Conservation (phyloP, 371 early-diverging fungal genomes). For the Mucor piriformis region DNA sequence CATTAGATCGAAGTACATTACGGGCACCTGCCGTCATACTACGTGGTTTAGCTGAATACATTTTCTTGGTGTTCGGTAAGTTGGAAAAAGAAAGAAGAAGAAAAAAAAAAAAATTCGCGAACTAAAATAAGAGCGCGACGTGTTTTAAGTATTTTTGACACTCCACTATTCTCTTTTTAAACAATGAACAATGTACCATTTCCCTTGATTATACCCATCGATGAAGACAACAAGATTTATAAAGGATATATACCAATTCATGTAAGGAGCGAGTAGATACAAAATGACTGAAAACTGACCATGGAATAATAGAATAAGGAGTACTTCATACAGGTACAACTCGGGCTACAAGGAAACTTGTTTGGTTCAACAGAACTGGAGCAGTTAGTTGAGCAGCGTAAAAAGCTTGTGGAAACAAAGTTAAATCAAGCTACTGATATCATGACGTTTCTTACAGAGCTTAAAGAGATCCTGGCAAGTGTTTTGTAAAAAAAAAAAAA, state of each 20-base stretch:
- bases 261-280: slow-evolving; percentile 20
- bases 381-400: background rate
- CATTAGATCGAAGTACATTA: slow-evolving; percentile 89
- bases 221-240: slow-evolving; percentile 33
- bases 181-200: slow-evolving; percentile 26
- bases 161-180: background rate
- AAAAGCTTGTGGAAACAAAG: slow-evolving; percentile 7
- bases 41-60: slow-evolving; percentile 61
- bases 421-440: slow-evolving; percentile 24
- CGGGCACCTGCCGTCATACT: slow-evolving; percentile 89
- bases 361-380: slow-evolving; percentile 5
- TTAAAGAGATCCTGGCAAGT: slow-evolving; percentile 39
- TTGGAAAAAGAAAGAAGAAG: background rate
- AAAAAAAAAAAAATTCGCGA: slow-evolving; percentile 16
- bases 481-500: background rate
- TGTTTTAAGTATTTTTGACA: background rate
- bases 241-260: slow-evolving; percentile 43
- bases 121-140: background rate
- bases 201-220: slow-evolving; percentile 40
- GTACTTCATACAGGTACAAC: slow-evolving; percentile 9
- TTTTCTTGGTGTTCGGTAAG: background rate
- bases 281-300: background rate
- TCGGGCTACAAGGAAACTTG: slow-evolving; percentile 5
- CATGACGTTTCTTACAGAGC: slow-evolving; percentile 34
- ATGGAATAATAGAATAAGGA: slow-evolving; percentile 1